These are phyloP conservation scores for Prototheca cutis DNA, from an alignment of 163 green algal genomes.

Conservation along the genomic window DNA sequence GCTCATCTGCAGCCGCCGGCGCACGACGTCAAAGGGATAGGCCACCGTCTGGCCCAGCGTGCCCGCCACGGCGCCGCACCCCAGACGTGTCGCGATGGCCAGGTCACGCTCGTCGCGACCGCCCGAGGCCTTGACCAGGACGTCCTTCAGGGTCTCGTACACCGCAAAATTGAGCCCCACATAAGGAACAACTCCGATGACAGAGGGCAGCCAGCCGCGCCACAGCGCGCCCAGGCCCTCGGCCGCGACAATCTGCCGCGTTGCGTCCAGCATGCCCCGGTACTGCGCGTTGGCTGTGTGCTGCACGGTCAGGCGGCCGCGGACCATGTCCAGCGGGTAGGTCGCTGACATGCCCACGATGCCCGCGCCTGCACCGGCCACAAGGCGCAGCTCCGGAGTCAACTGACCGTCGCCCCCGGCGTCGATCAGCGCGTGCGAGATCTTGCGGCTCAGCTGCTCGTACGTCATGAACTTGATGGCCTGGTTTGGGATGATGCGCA, in stretches of 20 bases:
- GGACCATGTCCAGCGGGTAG: conserved; percentile 98
- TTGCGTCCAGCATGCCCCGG: conserved; percentile 79
- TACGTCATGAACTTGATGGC: conserved; percentile 77
- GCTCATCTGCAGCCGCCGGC: conserved; percentile 84
- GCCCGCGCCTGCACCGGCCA: conserved; percentile 77
- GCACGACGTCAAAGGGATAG: conserved; percentile 94
- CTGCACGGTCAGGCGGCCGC: conserved; percentile 89
- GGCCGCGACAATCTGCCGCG: conserved; percentile 59
- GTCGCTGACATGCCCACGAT: conserved; percentile 95
- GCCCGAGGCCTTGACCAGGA: conserved; percentile 54
- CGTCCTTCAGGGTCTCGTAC: conserved; percentile 94
- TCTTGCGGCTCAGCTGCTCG: conserved; percentile 26
- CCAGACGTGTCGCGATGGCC: conserved; percentile 63
- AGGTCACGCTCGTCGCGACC: conserved; percentile 71
- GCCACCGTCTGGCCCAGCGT: conserved; percentile 89
- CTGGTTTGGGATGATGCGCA: conserved; percentile 94
- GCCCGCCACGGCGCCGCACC: conserved; percentile 78
- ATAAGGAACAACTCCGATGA: conserved; percentile 96
- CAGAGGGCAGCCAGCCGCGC: conserved; percentile 87
- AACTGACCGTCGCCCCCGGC: conserved; percentile 71
- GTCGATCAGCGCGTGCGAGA: conserved; percentile 56
- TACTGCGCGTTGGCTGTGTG: conserved; percentile 53
- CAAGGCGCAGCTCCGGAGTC: conserved; percentile 72
- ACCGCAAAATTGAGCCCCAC: conserved; percentile 97
- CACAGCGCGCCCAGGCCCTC: conserved; percentile 87